Evolutionary conservation across 2,329 filamentous ascomycete genomes (phyloP), one percentile per base, ranked within the genome.

Genomic region (Cryphonectria radicalis): DNA sequence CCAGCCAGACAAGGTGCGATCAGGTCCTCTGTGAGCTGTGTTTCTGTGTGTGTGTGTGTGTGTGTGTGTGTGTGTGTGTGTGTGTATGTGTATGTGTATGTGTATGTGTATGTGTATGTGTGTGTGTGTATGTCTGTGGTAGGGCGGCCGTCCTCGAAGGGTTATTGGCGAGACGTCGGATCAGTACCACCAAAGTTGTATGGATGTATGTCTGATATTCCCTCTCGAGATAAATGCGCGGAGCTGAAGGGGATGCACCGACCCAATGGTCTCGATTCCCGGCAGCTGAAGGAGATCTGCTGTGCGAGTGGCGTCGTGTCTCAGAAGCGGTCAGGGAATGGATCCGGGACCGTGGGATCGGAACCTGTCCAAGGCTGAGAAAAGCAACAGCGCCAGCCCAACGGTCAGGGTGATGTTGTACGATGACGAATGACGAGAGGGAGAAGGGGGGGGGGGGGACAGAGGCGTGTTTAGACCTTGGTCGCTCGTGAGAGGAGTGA

Each of bases 261-360:
- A 17, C 35, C n/a, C 40, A 25, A 22, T 28, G 42, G 43, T 50
- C 43, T 13, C 43, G 43, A 14, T 42, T 10, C 11, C 8, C 53
- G 40, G 22, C 5, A 40, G 13, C 35, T 59, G 65, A 67, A 13
- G n/a, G 37, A 67, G 35, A 22, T 63, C 40, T 35, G 14, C 14
- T 50, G 25, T 10, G 11, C 17, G 37, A 43, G 42, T 63, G 67
- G 67, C 57, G 57, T 43, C 67, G 57, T 68, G 67, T 50, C 59
- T 68, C 67, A 32, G 55, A 42, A 68, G 67, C 67, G 67, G 67
- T 68, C 67, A 68, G 42, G 66, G n/a, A 68, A 65, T 32, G 19
- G 67, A 68, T 40, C 67, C 67, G 43, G 59, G 35, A 42, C 67
- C 67, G 57, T 50, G 67, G 67, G 43, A 35, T 68, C 67, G 67